Conservation (phyloP, 768 basidiomycete genomes). For the Coprinopsis sp. region DNA sequence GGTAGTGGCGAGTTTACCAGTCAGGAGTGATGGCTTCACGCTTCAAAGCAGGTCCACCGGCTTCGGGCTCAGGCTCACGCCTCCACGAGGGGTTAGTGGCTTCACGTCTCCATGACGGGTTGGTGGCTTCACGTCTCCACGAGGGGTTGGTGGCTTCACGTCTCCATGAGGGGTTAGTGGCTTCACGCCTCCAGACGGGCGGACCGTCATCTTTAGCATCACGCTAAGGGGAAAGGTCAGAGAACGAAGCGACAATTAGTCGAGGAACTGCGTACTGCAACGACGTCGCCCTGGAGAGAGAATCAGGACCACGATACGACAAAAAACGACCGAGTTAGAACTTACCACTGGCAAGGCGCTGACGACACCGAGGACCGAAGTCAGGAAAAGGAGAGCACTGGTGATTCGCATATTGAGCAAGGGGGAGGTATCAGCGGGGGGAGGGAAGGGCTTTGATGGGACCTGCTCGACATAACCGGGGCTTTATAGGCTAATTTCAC, state of each 20-base stretch:
- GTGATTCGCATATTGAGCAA: constrained; percentile 27
- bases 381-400: constrained; percentile 18
- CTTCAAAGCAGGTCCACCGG: background rate
- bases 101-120: constrained; percentile 16
- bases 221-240: background rate
- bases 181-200: constrained; percentile 1
- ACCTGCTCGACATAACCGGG: constrained; percentile 11
- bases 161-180: background rate
- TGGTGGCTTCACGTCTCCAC: constrained; percentile 17
- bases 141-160: too few species aligned
- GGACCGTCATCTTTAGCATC: too few species aligned
- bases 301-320: background rate
- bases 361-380: constrained; percentile 21
- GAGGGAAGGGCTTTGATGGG: constrained; percentile 14
- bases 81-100: constrained; percentile 12
- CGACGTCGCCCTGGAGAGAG: background rate
- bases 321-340: constrained; percentile 1
- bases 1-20: background rate
- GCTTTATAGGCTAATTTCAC: constrained; percentile 14
- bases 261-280: background rate
- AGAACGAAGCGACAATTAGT: background rate
- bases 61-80: constrained; percentile 14
- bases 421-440: constrained; percentile 10
- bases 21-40: background rate
- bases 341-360: constrained; percentile 24